These are phyloP conservation scores for Zasmidium citrigriseum DNA, from an alignment of 2,329 filamentous ascomycete species.

Conservation along the genomic window DNA sequence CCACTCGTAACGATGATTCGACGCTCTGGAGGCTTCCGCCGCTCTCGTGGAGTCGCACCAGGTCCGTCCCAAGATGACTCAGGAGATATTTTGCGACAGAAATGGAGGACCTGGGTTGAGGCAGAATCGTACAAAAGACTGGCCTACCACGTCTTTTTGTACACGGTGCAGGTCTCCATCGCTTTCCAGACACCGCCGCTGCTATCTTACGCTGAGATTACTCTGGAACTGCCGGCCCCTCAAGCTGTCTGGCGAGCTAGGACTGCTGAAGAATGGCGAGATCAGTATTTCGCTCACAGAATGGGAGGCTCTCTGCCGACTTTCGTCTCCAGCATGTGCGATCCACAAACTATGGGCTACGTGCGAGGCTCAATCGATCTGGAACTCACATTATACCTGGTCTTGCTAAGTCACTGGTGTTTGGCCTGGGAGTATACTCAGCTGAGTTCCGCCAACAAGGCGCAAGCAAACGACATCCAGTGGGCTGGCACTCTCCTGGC, in stretches of 20 bases:
- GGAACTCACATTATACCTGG: conserved; percentile 19
- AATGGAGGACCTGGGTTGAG: conserved; percentile 22
- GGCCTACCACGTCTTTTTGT: conserved; percentile 21
- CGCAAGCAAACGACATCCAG: conserved; percentile 18
- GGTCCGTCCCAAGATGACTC: conserved; percentile 13
- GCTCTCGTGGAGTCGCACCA: conserved; percentile 10
- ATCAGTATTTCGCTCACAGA: conserved; percentile 16
- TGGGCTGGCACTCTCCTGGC: conserved; percentile 20
- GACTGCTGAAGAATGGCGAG: conserved; percentile 20
- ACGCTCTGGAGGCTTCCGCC: conserved; percentile 20
- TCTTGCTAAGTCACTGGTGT: conserved; percentile 21
- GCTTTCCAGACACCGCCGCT: conserved; percentile 22
- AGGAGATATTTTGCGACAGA: conserved; percentile 11
- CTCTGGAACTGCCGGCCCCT: conserved; percentile 20
- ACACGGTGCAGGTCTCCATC: conserved; percentile 19
- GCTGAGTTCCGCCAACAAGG: conserved; percentile 23
- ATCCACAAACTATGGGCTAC: conserved; percentile 16
- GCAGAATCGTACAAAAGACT: conserved; percentile 22
- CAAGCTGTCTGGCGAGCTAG: conserved; percentile 18
- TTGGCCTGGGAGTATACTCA: conserved; percentile 22
- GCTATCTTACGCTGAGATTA: conserved; percentile 21
- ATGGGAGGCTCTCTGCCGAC: conserved; percentile 13
- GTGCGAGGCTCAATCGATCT: conserved; percentile 17
- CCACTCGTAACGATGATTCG: conserved; percentile 23
- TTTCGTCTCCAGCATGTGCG: conserved; percentile 20